A percentile compares a stretch with the other conserved stretches of the same genome.
Evolutionary conservation across 140 eudicot genomes (phyloP).

Genomic region (Oenanthe javanica): DNA sequence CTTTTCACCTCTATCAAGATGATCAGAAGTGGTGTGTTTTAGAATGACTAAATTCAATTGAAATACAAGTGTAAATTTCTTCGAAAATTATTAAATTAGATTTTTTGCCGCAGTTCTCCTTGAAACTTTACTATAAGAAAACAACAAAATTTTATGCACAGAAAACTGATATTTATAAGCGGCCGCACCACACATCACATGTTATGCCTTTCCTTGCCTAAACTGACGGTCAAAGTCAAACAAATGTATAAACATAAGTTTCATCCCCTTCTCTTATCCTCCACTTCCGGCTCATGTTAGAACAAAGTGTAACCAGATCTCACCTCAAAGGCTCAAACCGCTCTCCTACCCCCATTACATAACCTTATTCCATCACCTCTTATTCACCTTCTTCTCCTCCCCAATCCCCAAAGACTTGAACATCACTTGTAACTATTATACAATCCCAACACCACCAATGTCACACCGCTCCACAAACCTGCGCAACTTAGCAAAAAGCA

Average conservation of each 20-base stretch:
- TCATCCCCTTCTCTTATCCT: conserved; percentile 11
- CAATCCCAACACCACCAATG: conserved; percentile 15
- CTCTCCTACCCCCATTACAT: not conserved
- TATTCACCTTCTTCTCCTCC: not conserved
- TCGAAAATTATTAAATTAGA: no score
- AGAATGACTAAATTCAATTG: no score
- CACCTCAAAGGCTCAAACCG: not conserved
- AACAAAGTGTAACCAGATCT: conserved; percentile 6
- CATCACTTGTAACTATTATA: not conserved
- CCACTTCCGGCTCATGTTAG: conserved; percentile 23
- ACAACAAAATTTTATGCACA: no score
- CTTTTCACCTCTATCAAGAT: no score
- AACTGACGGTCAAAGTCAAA: conserved; percentile 9
- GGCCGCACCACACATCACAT: conserved; percentile 2
- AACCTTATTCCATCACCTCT: not conserved
- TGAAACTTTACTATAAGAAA: no score
- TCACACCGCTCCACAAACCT: conserved; percentile 33
- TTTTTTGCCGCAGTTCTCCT: no score
- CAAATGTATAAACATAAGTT: not conserved
- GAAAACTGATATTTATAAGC: not conserved
- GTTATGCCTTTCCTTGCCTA: conserved; percentile 4
- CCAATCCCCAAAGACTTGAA: not conserved
- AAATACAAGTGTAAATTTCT: no score
- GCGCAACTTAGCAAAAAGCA: conserved; percentile 26
- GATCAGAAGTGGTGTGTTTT: no score